These are phyloP conservation scores for Phialemonium atrogriseum DNA, from an alignment of 2,329 filamentous ascomycete species.

Conservation along the genomic window DNA sequence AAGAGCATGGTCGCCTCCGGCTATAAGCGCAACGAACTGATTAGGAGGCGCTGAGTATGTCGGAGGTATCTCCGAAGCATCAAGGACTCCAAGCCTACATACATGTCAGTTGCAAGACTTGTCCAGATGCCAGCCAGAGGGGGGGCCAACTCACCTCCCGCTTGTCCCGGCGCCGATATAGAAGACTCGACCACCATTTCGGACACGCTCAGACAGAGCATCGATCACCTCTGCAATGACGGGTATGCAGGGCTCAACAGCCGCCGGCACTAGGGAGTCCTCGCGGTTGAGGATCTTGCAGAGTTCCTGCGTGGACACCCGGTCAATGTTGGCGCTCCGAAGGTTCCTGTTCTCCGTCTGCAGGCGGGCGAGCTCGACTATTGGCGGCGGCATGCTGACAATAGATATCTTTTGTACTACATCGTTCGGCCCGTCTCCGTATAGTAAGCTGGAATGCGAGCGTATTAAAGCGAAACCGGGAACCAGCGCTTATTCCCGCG, in stretches of 20 bases:
- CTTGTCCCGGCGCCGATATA: constrained; percentile 36
- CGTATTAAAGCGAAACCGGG: no score
- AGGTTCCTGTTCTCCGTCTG: constrained; percentile 29
- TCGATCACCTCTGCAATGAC: constrained; percentile 25
- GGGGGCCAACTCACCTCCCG: constrained; percentile 24
- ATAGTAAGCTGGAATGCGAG: no score
- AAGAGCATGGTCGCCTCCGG: constrained; percentile 30
- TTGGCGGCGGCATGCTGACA: constrained; percentile 2
- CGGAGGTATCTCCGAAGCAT: constrained; percentile 32
- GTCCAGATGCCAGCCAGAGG: no score
- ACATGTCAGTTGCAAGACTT: no score
- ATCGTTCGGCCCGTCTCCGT: no score
- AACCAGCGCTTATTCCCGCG: no score
- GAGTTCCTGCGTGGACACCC: constrained; percentile 26
- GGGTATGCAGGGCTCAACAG: constrained; percentile 21
- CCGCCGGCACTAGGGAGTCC: constrained; percentile 22
- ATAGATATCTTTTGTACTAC: no score
- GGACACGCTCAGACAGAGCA: constrained; percentile 19
- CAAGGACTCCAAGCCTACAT: constrained; percentile 27
- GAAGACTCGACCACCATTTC: constrained; percentile 23
- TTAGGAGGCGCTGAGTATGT: constrained; percentile 28
- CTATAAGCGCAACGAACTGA: constrained; percentile 32
- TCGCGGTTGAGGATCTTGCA: constrained; percentile 28
- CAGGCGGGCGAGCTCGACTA: constrained; percentile 19
- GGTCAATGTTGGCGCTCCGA: constrained; percentile 24